A percentile compares a stretch with the other conserved stretches of the same genome.
phyloP scores from a whole-genome alignment of 2,329 filamentous ascomycete species.

The Sporothrix luriei region DNA sequence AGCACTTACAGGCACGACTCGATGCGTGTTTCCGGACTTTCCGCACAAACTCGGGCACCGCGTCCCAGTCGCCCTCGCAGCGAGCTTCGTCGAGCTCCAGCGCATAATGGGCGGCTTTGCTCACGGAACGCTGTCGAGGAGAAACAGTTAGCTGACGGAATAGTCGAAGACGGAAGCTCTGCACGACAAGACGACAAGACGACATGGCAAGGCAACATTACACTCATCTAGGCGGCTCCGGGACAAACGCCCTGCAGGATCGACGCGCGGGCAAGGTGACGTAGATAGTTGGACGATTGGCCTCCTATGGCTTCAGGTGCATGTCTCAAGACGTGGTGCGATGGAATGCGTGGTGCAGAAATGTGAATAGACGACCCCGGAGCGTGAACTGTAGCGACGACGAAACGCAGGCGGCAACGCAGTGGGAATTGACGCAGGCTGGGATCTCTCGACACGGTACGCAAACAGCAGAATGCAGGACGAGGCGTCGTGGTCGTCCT shows the following conservation, averaged over 20 bases:
- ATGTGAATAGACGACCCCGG: background rate
- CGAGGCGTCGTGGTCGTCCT: constrained; percentile 19
- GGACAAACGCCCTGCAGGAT: background rate
- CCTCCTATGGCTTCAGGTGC: constrained; percentile 20
- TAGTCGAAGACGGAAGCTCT: background rate
- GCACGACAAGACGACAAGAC: background rate
- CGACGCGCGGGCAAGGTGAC: background rate
- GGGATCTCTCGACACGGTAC: background rate
- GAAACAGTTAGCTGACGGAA: background rate
- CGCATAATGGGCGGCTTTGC: constrained; percentile 81
- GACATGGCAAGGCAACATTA: constrained; percentile 3
- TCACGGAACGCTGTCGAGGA: constrained; percentile 27
- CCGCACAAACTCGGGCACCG: constrained; percentile 83
- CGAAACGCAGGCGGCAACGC: background rate
- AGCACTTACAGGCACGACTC: constrained; percentile 72
- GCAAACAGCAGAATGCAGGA: background rate
- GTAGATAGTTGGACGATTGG: background rate
- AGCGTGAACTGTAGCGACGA: background rate
- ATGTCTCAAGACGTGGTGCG: constrained; percentile 11
- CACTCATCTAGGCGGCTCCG: constrained; percentile 31
- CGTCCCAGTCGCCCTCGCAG: constrained; percentile 83
- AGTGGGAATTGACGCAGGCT: constrained; percentile 11
- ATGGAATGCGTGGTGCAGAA: background rate
- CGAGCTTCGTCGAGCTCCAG: constrained; percentile 80
- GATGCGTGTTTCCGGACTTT: constrained; percentile 95